Evolutionary conservation across 2,329 filamentous ascomycete genomes (phyloP).

Genomic region (Periconia macrospinosa): DNA sequence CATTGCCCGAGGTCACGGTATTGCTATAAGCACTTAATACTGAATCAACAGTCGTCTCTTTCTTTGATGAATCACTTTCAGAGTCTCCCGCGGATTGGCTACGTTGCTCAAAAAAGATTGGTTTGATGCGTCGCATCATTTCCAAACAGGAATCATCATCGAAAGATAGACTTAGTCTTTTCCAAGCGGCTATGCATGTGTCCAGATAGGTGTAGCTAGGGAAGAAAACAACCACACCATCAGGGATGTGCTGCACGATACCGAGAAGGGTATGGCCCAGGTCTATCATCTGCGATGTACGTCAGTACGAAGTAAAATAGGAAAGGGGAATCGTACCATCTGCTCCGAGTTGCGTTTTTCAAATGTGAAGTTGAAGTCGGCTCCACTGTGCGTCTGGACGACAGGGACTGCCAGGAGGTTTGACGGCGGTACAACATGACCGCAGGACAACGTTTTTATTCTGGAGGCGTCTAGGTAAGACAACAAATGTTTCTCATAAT

Average conservation of each 20-base stretch:
- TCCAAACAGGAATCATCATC: constrained; percentile 52
- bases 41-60: constrained; percentile 62
- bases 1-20: constrained; percentile 57
- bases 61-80: constrained; percentile 59
- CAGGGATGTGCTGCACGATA: constrained; percentile 73
- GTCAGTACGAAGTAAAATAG: constrained; percentile 1
- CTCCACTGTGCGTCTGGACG: constrained; percentile 49
- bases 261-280: constrained; percentile 74
- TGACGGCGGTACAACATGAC: constrained; percentile 83
- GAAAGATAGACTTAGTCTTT: constrained; percentile 20
- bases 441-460: constrained; percentile 84
- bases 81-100: constrained; percentile 39
- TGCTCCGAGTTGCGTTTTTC: constrained; percentile 69
- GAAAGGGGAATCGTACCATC: constrained; percentile 52
- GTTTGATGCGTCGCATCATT: constrained; percentile 60
- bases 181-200: constrained; percentile 59
- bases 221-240: constrained; percentile 93
- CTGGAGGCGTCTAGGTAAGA: constrained; percentile 66
- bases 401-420: constrained; percentile 82
- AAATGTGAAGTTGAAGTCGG: constrained; percentile 84
- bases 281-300: constrained; percentile 58
- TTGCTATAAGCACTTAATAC: constrained; percentile 73
- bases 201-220: constrained; percentile 92
- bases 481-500: constrained; percentile 86
- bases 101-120: constrained; percentile 45